Evolutionary conservation across 352 stramenopile species (phyloP).

Genomic region (Phytophthora nicotianae): DNA sequence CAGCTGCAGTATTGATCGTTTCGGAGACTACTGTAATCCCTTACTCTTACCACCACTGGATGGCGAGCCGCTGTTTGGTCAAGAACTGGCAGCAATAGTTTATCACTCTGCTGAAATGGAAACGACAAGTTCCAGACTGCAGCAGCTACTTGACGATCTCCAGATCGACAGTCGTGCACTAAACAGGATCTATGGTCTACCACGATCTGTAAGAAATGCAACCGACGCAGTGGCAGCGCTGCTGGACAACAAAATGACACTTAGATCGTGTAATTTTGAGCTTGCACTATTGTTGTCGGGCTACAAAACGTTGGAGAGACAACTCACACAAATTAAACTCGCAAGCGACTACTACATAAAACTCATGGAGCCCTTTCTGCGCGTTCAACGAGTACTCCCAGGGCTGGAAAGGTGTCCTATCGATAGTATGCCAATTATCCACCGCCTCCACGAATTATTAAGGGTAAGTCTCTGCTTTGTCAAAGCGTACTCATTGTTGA

Average conservation of each 20-base stretch:
- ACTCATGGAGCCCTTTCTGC: conserved; percentile 29
- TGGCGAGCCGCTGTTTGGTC: background rate
- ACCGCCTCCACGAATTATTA: conserved; percentile 25
- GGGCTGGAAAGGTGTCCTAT: conserved; percentile 55
- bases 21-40: conserved; percentile 54
- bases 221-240: conserved; percentile 20
- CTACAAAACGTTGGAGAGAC: conserved; percentile 31
- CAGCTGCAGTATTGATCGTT: conserved; percentile 56
- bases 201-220: conserved; percentile 7
- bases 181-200: conserved; percentile 22
- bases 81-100: background rate
- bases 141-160: conserved; percentile 26
- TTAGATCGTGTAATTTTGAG: conserved; percentile 50
- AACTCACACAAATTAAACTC: conserved; percentile 24
- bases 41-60: conserved; percentile 50
- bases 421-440: conserved; percentile 31
- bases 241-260: conserved; percentile 30
- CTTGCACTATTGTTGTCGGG: conserved; percentile 55
- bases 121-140: conserved; percentile 20
- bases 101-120: conserved; percentile 18
- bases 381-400: conserved; percentile 42
- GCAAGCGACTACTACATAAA: conserved; percentile 19
- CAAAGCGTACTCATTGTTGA: too few relatives aligned
- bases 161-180: conserved; percentile 1
- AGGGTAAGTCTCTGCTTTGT: conserved; percentile 14